Evolutionary conservation across 805 yeast genomes (phyloP), one percentile per base, ranked within the genome.

Genomic region (Candida krabiensis): DNA sequence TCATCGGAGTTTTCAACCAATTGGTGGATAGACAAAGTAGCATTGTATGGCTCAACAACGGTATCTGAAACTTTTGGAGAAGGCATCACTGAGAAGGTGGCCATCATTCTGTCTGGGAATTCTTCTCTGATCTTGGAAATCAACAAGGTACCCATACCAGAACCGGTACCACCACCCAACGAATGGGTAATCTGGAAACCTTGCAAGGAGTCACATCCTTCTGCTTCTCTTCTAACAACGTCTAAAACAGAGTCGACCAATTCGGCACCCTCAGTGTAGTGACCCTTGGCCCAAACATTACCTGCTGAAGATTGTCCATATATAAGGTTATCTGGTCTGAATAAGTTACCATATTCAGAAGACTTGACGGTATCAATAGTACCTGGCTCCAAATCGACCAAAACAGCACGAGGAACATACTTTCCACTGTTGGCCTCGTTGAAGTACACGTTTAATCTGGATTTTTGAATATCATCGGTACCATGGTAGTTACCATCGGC

Each of bases 201-300:
- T 71, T 89, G 96, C 54, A 89, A 75, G 46, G 95, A 83, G 63
- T 89, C 96, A 64, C 95, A 80, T 29, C 84, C 84, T 70, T 89
- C 96, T 23, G 95, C 96, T 67, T 89, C 96, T 65, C 96, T 83
- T 70, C 96, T 81, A 32, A 89, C 79, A 24, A 85, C 88, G 51
- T 89, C 96, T 74, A 89, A 67, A 15, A 89, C 96, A 17, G 88
- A 77, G 58, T 89, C 96, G 29, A 86, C 90, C 50, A 89, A 74
- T 71, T 89, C 96, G 4, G 96, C 96, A 55, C 96, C 96, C 66
- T 89, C 96, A 26, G 96, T 89, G 72, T 89, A 89, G 69, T 86
- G 93, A 60, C 96, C 96, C 65, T 88, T 89, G 39, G 96, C 96
- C 96, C 96, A 89, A 55, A 86, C 95, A 59, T 89, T 89, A 55